Evolutionary conservation across 768 basidiomycete genomes (phyloP).

Genomic region (Hortiboletus campestris): DNA sequence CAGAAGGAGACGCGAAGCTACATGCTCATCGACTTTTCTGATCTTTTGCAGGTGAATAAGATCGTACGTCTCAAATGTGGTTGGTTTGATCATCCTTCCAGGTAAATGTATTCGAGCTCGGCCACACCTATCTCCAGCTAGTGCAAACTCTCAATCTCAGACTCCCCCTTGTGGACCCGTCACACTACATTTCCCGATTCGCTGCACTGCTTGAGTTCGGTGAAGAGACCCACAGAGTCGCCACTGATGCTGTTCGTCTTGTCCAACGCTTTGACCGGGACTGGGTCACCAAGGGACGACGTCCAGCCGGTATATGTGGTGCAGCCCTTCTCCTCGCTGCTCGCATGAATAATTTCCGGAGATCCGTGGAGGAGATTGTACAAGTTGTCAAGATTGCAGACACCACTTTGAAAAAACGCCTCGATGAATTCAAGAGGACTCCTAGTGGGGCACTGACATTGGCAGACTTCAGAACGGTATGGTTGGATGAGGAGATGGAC

Average conservation of each 20-base stretch:
- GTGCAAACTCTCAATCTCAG: conserved; percentile 83
- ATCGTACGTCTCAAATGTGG: neutral
- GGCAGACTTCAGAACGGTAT: conserved; percentile 85
- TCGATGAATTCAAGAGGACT: conserved; percentile 93
- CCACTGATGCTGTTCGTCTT: conserved; percentile 89
- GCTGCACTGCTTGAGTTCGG: conserved; percentile 94
- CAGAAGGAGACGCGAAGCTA: conserved; percentile 88
- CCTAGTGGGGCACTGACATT: conserved; percentile 83
- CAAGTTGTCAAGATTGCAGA: conserved; percentile 99
- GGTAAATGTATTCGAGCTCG: conserved; percentile 98
- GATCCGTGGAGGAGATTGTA: conserved; percentile 92
- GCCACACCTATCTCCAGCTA: conserved; percentile 93
- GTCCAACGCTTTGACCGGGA: conserved; percentile 93
- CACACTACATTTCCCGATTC: conserved; percentile 95
- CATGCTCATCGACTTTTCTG: conserved; percentile 99
- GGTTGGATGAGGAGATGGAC: conserved; percentile 90
- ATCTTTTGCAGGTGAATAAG: conserved; percentile 72
- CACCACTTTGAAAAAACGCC: conserved; percentile 85
- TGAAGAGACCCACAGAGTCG: conserved; percentile 88
- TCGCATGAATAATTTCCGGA: conserved; percentile 96
- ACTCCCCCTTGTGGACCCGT: conserved; percentile 89
- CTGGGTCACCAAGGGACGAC: conserved; percentile 95
- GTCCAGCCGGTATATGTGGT: conserved; percentile 97
- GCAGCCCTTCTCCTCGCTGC: conserved; percentile 93
- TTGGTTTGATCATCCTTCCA: conserved; percentile 28